A percentile compares a stretch with the other conserved stretches of the same genome.
Evolutionary conservation across 1,139 yeast genomes (phyloP).

Genomic region (Taiozyma sp.): DNA sequence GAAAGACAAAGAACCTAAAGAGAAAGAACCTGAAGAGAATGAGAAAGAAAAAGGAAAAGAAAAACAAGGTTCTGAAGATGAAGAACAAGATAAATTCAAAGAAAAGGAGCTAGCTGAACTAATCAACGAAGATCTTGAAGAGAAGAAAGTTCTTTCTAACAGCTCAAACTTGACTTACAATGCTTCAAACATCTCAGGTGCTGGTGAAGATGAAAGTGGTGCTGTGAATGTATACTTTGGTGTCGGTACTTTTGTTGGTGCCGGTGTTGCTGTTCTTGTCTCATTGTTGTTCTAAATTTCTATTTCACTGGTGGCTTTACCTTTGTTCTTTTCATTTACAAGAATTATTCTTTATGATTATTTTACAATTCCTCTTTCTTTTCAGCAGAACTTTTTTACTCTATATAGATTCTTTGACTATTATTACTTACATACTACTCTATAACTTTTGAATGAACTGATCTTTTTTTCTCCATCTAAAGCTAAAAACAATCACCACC

Average conservation of each 20-base stretch:
- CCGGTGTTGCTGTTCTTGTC: not conserved
- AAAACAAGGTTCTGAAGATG: constrained; percentile 1
- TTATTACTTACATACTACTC: not conserved
- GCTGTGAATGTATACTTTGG: not conserved
- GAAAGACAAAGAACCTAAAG: constrained; percentile 2
- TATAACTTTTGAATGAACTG: not conserved
- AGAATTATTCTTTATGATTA: too few species aligned
- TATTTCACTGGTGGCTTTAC: too few species aligned
- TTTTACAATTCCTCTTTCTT: not conserved
- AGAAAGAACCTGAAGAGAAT: constrained; percentile 4
- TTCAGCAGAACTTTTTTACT: not conserved
- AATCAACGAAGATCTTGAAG: not conserved
- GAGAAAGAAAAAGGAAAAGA: constrained; percentile 3
- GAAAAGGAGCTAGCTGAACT: constrained; percentile 6
- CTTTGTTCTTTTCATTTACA: too few species aligned
- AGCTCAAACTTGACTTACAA: not conserved
- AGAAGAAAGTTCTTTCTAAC: not conserved
- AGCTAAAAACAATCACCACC: constrained; percentile 9
- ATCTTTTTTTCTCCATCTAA: not conserved
- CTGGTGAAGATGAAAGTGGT: not conserved
- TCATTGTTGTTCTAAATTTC: not conserved
- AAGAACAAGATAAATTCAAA: constrained; percentile 4
- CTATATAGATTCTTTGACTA: not conserved
- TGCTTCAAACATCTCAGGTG: not conserved
- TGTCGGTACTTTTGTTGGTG: not conserved